Conservation (phyloP, 768 basidiomycete genomes). For the Roridomyces roridus region DNA sequence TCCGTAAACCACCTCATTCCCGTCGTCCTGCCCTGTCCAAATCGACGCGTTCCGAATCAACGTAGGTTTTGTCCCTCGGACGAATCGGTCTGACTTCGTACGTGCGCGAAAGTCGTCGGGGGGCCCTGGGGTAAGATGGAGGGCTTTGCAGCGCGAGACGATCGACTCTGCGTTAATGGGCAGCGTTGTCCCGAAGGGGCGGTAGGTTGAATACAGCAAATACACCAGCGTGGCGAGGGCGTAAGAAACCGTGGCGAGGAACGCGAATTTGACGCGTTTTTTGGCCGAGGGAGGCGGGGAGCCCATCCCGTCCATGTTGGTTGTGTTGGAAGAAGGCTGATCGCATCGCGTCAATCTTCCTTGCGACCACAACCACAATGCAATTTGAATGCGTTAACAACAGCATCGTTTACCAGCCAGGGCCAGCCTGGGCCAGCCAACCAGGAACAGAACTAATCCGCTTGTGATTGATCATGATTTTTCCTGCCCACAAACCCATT, state of each 20-base stretch:
- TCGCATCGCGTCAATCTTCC: no score
- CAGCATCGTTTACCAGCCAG: no score
- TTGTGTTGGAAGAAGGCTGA: no score
- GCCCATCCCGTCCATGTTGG: constrained; percentile 2
- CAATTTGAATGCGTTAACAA: no score
- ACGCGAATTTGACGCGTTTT: constrained; percentile 6
- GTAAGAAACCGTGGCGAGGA: constrained; percentile 6
- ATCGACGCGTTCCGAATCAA: constrained; percentile 74
- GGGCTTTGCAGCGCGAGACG: constrained; percentile 11
- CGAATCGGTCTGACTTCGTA: constrained; percentile 58
- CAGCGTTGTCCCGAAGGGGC: neutral
- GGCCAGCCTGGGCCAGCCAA: no score
- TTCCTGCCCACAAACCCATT: no score
- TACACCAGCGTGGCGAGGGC: neutral
- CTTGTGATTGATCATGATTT: no score
- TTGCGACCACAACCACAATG: no score
- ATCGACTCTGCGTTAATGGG: constrained; percentile 10
- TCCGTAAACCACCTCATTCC: constrained; percentile 59
- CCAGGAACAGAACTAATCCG: no score
- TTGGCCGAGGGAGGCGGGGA: neutral
- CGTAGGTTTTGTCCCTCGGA: constrained; percentile 54
- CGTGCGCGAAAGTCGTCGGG: constrained; percentile 45
- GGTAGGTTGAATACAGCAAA: constrained; percentile 29
- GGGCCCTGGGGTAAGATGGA: constrained; percentile 15
- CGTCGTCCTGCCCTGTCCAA: constrained; percentile 75